Base-by-base conservation (phyloP, 1,284 basidiomycete species). In the Apiotrichum sp. region DNA sequence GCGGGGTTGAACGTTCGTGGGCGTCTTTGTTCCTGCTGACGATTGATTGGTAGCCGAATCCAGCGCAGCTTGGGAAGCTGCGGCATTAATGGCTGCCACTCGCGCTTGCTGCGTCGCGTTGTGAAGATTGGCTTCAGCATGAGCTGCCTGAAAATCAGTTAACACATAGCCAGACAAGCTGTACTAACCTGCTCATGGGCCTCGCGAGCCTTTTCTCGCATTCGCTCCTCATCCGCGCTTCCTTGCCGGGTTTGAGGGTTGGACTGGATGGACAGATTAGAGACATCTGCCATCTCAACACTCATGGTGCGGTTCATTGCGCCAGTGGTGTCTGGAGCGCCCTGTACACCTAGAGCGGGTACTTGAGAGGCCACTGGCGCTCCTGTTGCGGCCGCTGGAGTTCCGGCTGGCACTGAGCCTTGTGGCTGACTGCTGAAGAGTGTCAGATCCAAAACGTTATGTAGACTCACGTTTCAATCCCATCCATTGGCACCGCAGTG, bases 1-100 rank as follows among this genome's bases (percentile, higher is more conserved):
- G 32, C 79, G 68, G 13, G 82, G 46, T 88, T 89, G 73, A 98
- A 99, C 6, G 1, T 59, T 47, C 9, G 65, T 63, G 1, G 63
- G 62, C 0, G 64, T 62, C 50, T 65, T 61, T 31, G 63, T 43
- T 0, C 63, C 56, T 33, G 58, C 50, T 39, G 63, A 31, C 3
- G 63, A 39, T 42, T 56, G 56, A 33, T 44, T 53, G 22, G 57
- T 52, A 6, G 63, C 65, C 5, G 68, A 68, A 43, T 73, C 69
- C 6, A 76, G 60, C 2, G 74, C 74, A 0, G 74, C 74, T 58
- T 76, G 75, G 4, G 71, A 70, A 0, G 75, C 75, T 1, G 70
- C 69, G 0, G 75, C 76, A 50, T 78, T 73, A 62, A 78, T 76
- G 4, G 73, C 71, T 6, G 76, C 76, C 0, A 77, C 75, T 6